phyloP scores from a whole-genome alignment of 768 basidiomycete species.

The Candolleomyces eurysporus region DNA sequence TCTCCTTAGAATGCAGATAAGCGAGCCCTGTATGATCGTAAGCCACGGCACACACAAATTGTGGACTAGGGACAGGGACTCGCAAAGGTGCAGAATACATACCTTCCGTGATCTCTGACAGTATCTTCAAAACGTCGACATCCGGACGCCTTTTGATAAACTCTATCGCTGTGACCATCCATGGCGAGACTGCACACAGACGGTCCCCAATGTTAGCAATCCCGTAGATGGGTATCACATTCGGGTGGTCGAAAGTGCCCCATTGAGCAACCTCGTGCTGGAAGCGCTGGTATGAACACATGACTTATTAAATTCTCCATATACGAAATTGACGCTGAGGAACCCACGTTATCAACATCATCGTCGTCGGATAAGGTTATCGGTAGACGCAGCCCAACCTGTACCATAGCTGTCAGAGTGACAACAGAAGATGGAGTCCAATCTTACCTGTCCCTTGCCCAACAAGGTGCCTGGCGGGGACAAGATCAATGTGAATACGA shows the following conservation, averaged over 20 bases:
- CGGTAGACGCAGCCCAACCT: no score
- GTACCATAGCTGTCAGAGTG: no score
- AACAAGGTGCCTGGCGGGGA: no score
- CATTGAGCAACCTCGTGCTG: constrained; percentile 41
- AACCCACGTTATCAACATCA: constrained; percentile 28
- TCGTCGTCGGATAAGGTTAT: constrained; percentile 4
- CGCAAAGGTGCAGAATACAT: no score
- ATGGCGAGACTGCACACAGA: constrained; percentile 42
- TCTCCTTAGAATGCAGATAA: constrained; percentile 35
- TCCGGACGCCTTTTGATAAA: constrained; percentile 32
- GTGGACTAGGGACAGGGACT: neutral
- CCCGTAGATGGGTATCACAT: constrained; percentile 39
- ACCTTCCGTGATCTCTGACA: constrained; percentile 38
- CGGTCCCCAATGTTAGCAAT: constrained; percentile 28
- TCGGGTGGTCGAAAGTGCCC: constrained; percentile 38
- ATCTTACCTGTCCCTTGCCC: no score
- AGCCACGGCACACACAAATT: no score
- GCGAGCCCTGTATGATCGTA: constrained; percentile 33
- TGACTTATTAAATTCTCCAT: neutral
- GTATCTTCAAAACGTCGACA: constrained; percentile 33
- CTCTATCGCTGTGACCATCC: constrained; percentile 39
- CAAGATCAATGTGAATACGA: no score
- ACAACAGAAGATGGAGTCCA: no score
- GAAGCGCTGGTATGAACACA: constrained; percentile 29
- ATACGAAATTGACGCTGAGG: neutral